Evolutionary conservation across 73 alveolate species (phyloP), one percentile per base, ranked within the genome.

Genomic region (Chromera velia): DNA sequence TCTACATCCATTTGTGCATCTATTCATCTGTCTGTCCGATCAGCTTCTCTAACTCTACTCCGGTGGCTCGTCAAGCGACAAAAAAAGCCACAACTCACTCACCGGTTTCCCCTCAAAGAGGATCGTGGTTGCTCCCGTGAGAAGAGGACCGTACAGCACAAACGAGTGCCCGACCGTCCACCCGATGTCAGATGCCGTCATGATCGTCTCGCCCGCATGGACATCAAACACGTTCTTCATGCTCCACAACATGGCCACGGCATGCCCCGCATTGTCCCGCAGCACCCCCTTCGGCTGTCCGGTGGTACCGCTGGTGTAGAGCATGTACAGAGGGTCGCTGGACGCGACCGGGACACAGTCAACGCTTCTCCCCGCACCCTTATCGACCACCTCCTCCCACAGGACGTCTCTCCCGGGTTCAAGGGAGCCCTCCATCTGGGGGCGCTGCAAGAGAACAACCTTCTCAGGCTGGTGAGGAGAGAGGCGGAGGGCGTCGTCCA

Each of bases 301-400:
- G 48, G 99, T 95, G 9, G 99, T 95, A n/a, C 99, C 99, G 32
- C 98, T 93, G 45, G 99, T 97, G 86, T 97, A 97, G 34, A 97
- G 94, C 72, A 96, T 97, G 80, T 91, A 96, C 67, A 94, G 93
- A 0, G 94, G 91, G 74, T 96, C 98, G 68, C 88, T 90, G 32
- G 96, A 86, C 75, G 78, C 88, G 65, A 96, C 95, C 31, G 93
- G 89, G 0, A 85, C 92, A 72, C 94, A 84, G n/a, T 86, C 95
- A 19, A 80, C 74, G 10, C 82, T 81, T 28, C 67, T 49, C 22
- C 85, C 89, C 70, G 77, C n/a, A n/a, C n/a, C n/a, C n/a, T n/a
- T n/a, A n/a, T n/a, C 4, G 55, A 40, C 4, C 22, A 40, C 22
- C 22, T 40, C 55, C 55, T 40, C 55, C 55, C 55, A 40, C 55